Percentiles rank a stretch among this genome's conserved stretches.
phyloP scores from a whole-genome alignment of 208 protist species.

The Leishmania guyanensis region DNA sequence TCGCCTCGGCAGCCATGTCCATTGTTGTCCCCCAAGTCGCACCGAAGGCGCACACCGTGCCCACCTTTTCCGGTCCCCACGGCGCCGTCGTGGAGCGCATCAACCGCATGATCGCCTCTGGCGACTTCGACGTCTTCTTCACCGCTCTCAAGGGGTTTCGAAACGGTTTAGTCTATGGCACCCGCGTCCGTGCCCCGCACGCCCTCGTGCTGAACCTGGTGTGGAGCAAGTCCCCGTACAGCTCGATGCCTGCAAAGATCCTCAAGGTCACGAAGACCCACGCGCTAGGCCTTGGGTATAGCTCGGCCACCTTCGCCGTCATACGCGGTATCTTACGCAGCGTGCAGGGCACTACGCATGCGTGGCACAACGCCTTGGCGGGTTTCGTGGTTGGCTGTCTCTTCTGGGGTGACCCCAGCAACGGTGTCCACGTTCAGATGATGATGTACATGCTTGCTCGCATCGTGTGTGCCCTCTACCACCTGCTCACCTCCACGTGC shows the following conservation, averaged over 20 bases:
- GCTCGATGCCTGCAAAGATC: conserved; percentile 60
- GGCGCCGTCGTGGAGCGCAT: conserved; percentile 35
- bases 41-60: neutral
- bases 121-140: conserved; percentile 64
- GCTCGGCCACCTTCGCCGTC: conserved; percentile 57
- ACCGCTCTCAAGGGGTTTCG: conserved; percentile 81
- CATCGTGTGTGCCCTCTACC: conserved; percentile 59
- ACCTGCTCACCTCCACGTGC: conserved; percentile 47
- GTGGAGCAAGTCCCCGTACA: conserved; percentile 73
- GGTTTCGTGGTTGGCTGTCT: conserved; percentile 72
- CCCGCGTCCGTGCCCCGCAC: conserved; percentile 82
- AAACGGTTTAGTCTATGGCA: conserved; percentile 89
- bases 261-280: conserved; percentile 72
- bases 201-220: conserved; percentile 88
- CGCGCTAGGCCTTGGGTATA: conserved; percentile 70
- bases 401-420: conserved; percentile 77
- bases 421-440: conserved; percentile 84
- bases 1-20: neutral
- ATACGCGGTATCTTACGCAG: conserved; percentile 49
- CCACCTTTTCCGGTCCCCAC: conserved; percentile 20
- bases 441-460: conserved; percentile 91
- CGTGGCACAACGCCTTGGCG: conserved; percentile 80
- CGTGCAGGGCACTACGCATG: conserved; percentile 34
- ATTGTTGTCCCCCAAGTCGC: neutral
- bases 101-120: conserved; percentile 70